Conservation (phyloP, 345 rosid species). For the Pugionium cornutum region DNA sequence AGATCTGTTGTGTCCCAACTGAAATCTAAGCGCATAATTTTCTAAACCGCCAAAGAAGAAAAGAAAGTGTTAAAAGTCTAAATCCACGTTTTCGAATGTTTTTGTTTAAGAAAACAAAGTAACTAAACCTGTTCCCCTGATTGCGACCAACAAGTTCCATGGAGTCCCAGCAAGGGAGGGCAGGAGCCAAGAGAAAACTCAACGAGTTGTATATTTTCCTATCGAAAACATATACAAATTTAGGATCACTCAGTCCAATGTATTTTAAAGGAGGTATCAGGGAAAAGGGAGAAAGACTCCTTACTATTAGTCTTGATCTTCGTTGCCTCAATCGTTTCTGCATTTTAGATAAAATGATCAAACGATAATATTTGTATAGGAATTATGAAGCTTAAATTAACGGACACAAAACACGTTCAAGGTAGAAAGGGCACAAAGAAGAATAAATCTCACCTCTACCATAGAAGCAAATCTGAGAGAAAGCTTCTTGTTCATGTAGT, state of each 20-base stretch:
- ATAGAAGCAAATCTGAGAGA: slow-evolving; percentile 66
- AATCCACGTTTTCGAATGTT: neutral
- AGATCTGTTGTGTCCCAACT: slow-evolving; percentile 85
- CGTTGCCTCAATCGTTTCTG: slow-evolving; percentile 85
- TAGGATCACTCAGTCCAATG: slow-evolving; percentile 22
- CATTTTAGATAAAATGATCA: slow-evolving; percentile 28
- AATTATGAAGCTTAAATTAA: neutral
- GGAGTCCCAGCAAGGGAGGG: slow-evolving; percentile 80
- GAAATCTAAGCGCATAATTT: slow-evolving; percentile 71
- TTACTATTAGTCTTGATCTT: slow-evolving; percentile 77
- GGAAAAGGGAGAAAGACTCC: slow-evolving; percentile 33
- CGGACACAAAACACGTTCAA: neutral
- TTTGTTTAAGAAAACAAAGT: neutral
- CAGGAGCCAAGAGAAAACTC: slow-evolving; percentile 84
- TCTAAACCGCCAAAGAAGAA: slow-evolving; percentile 46
- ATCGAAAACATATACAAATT: slow-evolving; percentile 24
- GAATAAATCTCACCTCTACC: slow-evolving; percentile 66
- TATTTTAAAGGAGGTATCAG: neutral
- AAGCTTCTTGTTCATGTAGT: slow-evolving; percentile 66
- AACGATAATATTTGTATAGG: slow-evolving; percentile 2
- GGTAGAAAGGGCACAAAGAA: neutral
- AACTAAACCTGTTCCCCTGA: slow-evolving; percentile 80
- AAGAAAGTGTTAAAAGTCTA: slow-evolving; percentile 5
- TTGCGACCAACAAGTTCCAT: slow-evolving; percentile 79
- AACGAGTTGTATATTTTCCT: slow-evolving; percentile 79